phyloP scores from a whole-genome alignment of 106 monocot genomes.

The Dioscorea alata region DNA sequence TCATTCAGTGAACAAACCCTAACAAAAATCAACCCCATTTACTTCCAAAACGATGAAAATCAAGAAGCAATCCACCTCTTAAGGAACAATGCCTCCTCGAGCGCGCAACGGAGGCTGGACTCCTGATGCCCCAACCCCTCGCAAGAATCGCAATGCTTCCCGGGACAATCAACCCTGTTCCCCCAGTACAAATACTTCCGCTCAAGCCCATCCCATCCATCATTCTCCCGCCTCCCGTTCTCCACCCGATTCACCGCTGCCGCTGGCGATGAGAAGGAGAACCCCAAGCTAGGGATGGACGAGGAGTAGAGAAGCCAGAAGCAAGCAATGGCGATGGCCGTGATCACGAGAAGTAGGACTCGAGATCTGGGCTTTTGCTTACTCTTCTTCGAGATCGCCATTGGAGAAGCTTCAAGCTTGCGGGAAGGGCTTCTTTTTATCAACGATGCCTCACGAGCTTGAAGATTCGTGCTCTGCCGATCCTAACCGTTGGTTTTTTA shows the following conservation, averaged over 20 bases:
- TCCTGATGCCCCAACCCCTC: conserved; percentile 98
- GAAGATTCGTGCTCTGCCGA: too few relatives aligned
- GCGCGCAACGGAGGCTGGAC: conserved; percentile 90
- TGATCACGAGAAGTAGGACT: conserved; percentile 13
- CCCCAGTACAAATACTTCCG: conserved; percentile 91
- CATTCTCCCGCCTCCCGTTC: background rate
- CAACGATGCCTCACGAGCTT: too few relatives aligned
- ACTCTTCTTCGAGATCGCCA: conserved; percentile 47
- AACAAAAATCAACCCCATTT: background rate
- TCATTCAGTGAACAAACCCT: too few relatives aligned
- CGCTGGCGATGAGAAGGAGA: too few relatives aligned
- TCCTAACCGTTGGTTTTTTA: too few relatives aligned
- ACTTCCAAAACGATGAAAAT: background rate
- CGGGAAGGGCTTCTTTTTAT: too few relatives aligned
- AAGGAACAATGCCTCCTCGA: conserved; percentile 85
- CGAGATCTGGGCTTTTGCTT: conserved; percentile 29
- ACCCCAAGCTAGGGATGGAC: background rate
- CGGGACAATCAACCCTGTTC: conserved; percentile 73
- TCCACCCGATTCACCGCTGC: too few relatives aligned
- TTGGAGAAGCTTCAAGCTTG: background rate
- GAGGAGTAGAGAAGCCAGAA: conserved; percentile 24
- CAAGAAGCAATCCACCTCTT: conserved; percentile 36
- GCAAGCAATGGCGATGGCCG: conserved; percentile 16
- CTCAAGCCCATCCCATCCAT: conserved; percentile 15
- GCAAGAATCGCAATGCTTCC: conserved; percentile 91